Evolutionary conservation across 2,329 filamentous ascomycete species (phyloP).

Genomic region (Scolecobasidium constrictum): DNA sequence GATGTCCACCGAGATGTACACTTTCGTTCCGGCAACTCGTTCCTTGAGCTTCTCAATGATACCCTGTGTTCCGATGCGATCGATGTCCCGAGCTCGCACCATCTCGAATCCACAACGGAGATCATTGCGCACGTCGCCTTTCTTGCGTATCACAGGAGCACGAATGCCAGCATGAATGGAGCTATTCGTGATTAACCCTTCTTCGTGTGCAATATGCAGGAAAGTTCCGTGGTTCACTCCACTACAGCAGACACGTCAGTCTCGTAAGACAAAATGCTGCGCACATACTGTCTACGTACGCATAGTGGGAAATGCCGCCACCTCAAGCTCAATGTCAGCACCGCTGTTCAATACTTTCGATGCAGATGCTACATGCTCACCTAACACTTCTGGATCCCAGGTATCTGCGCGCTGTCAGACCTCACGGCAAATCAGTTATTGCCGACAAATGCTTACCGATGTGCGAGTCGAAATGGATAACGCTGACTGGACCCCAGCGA

Average conservation of each 20-base stretch:
- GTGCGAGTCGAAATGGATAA: conserved; percentile 48
- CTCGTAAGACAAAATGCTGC: background rate
- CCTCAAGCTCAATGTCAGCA: conserved; percentile 23
- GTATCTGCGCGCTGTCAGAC: conserved; percentile 32
- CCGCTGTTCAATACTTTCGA: background rate
- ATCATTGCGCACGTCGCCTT: conserved; percentile 45
- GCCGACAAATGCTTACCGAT: conserved; percentile 22
- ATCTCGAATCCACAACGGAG: conserved; percentile 47
- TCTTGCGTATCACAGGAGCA: conserved; percentile 38
- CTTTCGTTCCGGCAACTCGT: conserved; percentile 39
- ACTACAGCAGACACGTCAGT: conserved; percentile 3
- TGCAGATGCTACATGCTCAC: conserved; percentile 20
- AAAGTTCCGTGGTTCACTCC: conserved; percentile 35
- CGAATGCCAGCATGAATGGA: conserved; percentile 54
- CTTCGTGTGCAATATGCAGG: conserved; percentile 51
- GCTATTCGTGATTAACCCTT: conserved; percentile 46
- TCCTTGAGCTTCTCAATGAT: conserved; percentile 38
- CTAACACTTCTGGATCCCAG: conserved; percentile 44
- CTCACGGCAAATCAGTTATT: background rate
- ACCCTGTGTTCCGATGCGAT: conserved; percentile 35
- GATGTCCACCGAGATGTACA: conserved; percentile 48
- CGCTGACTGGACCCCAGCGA: conserved; percentile 43
- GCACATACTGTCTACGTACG: conserved; percentile 34
- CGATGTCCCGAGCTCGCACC: conserved; percentile 44
- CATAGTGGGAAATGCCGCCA: conserved; percentile 49